A percentile compares a stretch with the other conserved stretches of the same genome.
These are phyloP conservation scores for Xylaria castorea DNA, from an alignment of 495 filamentous ascomycete genomes.

Conservation along the genomic window DNA sequence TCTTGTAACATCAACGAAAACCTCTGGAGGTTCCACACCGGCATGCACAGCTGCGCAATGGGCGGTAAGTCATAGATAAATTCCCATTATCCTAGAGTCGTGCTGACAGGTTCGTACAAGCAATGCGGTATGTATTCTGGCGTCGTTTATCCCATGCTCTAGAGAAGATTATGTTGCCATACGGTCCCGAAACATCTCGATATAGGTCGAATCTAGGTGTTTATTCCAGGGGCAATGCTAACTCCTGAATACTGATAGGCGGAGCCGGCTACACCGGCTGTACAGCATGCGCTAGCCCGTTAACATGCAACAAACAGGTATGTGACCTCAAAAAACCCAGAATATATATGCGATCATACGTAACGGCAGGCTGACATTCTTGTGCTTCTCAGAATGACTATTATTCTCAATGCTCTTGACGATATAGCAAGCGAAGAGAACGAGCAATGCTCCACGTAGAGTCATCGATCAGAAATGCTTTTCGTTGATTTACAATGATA, in stretches of 20 bases:
- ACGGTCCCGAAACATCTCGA: background rate
- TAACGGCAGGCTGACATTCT: constrained; percentile 4
- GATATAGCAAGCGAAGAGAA: background rate
- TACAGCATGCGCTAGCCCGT: constrained; percentile 52
- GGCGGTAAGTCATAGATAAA: constrained; percentile 14
- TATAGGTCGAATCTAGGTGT: background rate
- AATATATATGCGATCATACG: background rate
- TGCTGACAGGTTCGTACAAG: constrained; percentile 41
- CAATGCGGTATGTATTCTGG: constrained; percentile 49
- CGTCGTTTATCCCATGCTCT: too few relatives aligned
- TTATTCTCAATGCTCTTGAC: constrained; percentile 36
- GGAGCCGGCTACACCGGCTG: constrained; percentile 56
- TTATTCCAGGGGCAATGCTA: background rate
- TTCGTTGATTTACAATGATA: background rate
- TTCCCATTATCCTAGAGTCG: constrained; percentile 34
- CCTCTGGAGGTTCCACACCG: constrained; percentile 32
- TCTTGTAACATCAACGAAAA: constrained; percentile 33
- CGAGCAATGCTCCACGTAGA: background rate
- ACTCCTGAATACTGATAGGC: constrained; percentile 23
- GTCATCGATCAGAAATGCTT: background rate
- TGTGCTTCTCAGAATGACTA: constrained; percentile 31
- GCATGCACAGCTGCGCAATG: constrained; percentile 34
- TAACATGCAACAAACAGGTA: constrained; percentile 46
- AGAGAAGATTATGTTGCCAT: background rate
- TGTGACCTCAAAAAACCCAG: background rate